A percentile compares a stretch with the other conserved stretches of the same genome.
phyloP scores from a whole-genome alignment of 768 basidiomycete genomes.

The Tricholoma saponaceum region DNA sequence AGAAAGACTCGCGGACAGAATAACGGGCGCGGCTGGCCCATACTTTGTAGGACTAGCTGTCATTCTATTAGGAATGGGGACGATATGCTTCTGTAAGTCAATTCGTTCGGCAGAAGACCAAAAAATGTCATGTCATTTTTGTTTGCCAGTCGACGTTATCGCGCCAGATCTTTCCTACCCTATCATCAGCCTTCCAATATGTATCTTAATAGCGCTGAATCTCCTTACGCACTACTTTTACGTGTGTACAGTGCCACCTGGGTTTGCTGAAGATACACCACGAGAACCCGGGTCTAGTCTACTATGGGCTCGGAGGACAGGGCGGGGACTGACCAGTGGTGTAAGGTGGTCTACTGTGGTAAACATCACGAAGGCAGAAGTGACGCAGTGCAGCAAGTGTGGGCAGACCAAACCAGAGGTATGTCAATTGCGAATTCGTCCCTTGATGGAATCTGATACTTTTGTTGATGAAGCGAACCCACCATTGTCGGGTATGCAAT shows the following conservation, averaged over 20 bases:
- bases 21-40: slow-evolving; percentile 91
- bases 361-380: slow-evolving; percentile 48
- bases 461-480: slow-evolving; percentile 60
- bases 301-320: slow-evolving; percentile 53
- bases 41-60: slow-evolving; percentile 84
- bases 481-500: slow-evolving; percentile 92
- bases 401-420: slow-evolving; percentile 74
- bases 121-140: slow-evolving; percentile 1
- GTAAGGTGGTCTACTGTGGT: slow-evolving; percentile 48
- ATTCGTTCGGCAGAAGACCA: not conserved
- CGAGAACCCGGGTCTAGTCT: slow-evolving; percentile 34
- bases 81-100: slow-evolving; percentile 76
- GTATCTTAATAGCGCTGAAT: slow-evolving; percentile 74
- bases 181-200: slow-evolving; percentile 60
- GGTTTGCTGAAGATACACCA: slow-evolving; percentile 65
- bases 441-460: slow-evolving; percentile 9
- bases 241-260: slow-evolving; percentile 76
- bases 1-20: slow-evolving; percentile 69
- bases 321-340: slow-evolving; percentile 29
- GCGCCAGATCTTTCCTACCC: slow-evolving; percentile 59
- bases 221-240: slow-evolving; percentile 82
- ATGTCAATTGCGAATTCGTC: slow-evolving; percentile 19
- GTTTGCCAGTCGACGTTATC: slow-evolving; percentile 68
- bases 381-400: slow-evolving; percentile 68
- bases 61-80: slow-evolving; percentile 62